Evolutionary conservation across 1,284 basidiomycete species (phyloP).

Genomic region (Chondrostereum purpureum): DNA sequence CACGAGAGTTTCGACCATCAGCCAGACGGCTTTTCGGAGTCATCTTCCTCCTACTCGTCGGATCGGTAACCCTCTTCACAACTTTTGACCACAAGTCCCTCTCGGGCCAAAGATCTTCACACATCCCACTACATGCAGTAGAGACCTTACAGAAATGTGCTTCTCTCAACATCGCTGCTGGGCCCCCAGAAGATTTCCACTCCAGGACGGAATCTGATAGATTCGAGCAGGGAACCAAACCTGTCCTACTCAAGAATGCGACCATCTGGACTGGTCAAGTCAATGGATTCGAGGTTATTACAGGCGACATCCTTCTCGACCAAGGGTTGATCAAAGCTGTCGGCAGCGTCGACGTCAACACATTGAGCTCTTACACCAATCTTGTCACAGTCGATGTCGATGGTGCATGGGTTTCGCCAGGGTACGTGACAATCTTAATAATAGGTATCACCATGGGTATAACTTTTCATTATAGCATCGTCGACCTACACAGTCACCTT

Average conservation of each 20-base stretch:
- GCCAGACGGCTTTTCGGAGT: neutral
- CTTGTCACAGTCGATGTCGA: constrained; percentile 29
- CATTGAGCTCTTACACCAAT: constrained; percentile 11
- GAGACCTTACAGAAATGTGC: constrained; percentile 24
- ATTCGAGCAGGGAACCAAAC: constrained; percentile 50
- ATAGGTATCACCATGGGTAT: neutral
- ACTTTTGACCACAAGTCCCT: neutral
- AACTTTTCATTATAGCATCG: constrained; percentile 30
- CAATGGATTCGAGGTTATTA: constrained; percentile 53
- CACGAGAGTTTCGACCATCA: neutral
- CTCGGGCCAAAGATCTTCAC: neutral
- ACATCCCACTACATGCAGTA: constrained; percentile 4
- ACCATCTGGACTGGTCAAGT: constrained; percentile 74
- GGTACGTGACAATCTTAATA: constrained; percentile 17
- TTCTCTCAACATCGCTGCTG: constrained; percentile 29
- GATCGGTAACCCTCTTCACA: neutral
- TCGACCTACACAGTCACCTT: constrained; percentile 75
- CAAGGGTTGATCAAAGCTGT: constrained; percentile 46
- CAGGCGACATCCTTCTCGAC: constrained; percentile 50
- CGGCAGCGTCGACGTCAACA: constrained; percentile 19
- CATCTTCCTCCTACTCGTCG: neutral
- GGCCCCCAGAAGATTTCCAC: constrained; percentile 40
- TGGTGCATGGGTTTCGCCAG: constrained; percentile 61
- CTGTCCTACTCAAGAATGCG: constrained; percentile 66
- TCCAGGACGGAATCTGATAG: constrained; percentile 57